Evolutionary conservation across 2,329 filamentous ascomycete genomes (phyloP), one percentile per base, ranked within the genome.

Genomic region (Fusarium sp.): DNA sequence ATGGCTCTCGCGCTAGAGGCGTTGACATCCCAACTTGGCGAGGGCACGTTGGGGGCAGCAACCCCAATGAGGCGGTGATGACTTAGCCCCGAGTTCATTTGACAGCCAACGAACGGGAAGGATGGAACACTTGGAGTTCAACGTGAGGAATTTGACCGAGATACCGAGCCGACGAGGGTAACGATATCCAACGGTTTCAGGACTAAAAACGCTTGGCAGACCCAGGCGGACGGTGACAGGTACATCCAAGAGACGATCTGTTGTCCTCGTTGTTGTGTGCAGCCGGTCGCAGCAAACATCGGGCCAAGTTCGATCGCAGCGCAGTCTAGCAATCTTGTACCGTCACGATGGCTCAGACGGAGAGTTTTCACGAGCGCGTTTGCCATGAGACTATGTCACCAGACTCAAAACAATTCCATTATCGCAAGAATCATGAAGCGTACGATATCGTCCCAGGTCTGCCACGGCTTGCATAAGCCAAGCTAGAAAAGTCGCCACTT

Each of bases 51-150:
- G 62, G 62, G 62, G 62, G 59, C 21, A 44, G 6, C 28, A 53
- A 65, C 62, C 62, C 60, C 60, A 65, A 65, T 43, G 17, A 22
- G 40, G 22, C 21, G 21, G 40, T 43, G 21, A 43, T 43, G 40
- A 13, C 13, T 17, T 24, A 2, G 13, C 13, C 21, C 40, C 17
- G 5, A 17, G 2, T 7, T 9, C 14, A 36, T 17, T 17, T 36
- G 34, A 36, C 34, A 36, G 34, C 7, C 9, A 36, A 15, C 14
- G 34, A 6, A 8, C 10, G 22, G 14, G 21, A 56, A 39, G 45
- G 14, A 39, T 26, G 22, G 42, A 26, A 33, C 8, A 17, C 40
- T 63, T 63, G 60, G 49, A 57, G 47, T 46, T 26, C 5, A 44
- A 39, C 51, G 61, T 51, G 14, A 31, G 21, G 3, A 64, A 21